phyloP scores from a whole-genome alignment of 768 basidiomycete genomes.

The Chalciporus pseudorubinellus region DNA sequence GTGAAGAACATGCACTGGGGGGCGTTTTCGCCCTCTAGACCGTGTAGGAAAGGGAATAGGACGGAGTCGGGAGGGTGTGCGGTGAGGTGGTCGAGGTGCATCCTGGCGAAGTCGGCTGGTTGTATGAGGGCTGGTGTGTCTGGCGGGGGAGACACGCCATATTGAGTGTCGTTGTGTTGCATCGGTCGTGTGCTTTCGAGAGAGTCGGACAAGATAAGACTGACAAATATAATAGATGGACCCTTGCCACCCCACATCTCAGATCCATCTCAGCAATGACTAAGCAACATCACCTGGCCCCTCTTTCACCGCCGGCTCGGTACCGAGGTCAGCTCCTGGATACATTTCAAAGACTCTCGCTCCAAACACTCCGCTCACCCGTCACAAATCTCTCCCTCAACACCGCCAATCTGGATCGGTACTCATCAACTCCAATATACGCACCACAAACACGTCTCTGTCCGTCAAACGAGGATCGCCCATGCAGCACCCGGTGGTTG shows the following conservation, averaged over 20 bases:
- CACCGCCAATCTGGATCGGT: conserved; percentile 71
- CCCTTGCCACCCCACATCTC: conserved; percentile 20
- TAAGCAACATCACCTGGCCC: not conserved
- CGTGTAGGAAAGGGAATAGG: conserved; percentile 88
- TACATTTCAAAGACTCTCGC: conserved; percentile 45
- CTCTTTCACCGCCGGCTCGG: not conserved
- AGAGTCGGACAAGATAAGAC: conserved; percentile 13
- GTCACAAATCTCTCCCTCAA: conserved; percentile 56
- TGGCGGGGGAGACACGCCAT: conserved; percentile 24
- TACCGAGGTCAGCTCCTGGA: not conserved
- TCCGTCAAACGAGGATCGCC: conserved; percentile 87
- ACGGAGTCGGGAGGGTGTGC: conserved; percentile 76
- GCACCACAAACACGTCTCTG: conserved; percentile 93
- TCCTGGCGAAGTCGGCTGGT: conserved; percentile 49
- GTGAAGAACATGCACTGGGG: conserved; percentile 83
- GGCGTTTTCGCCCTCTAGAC: conserved; percentile 76
- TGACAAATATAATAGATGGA: conserved; percentile 22
- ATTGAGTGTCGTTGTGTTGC: conserved; percentile 14
- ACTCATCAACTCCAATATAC: conserved; percentile 91
- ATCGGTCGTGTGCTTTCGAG: not conserved
- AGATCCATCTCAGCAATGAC: conserved; percentile 11
- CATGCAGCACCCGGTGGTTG: conserved; percentile 93
- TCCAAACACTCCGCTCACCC: conserved; percentile 57
- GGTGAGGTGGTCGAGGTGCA: conserved; percentile 63
- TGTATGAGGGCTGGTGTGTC: conserved; percentile 32